Evolutionary conservation across 1,284 basidiomycete genomes (phyloP).

Genomic region (Boletellus sp.): DNA sequence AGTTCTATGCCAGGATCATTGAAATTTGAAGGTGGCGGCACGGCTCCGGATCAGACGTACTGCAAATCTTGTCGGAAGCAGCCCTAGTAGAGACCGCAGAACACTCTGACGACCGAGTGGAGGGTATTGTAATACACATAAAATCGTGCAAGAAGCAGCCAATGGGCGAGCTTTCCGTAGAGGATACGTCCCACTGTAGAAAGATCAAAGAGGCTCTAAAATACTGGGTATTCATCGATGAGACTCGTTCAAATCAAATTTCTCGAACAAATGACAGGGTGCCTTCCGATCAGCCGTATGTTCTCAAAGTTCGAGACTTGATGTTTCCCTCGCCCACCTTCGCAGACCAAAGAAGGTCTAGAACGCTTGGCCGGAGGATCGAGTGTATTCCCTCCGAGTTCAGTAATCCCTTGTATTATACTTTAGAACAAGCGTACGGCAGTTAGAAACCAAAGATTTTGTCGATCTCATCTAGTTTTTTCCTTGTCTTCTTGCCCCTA

Average conservation of each 20-base stretch:
- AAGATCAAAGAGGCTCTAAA: not conserved
- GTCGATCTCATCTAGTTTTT: constrained; percentile 31
- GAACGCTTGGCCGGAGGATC: not conserved
- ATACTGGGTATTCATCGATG: not conserved
- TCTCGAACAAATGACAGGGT: not conserved
- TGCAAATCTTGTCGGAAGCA: too few relatives aligned
- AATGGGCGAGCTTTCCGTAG: too few relatives aligned
- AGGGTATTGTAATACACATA: too few relatives aligned
- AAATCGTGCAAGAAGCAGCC: too few relatives aligned
- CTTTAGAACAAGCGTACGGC: not conserved
- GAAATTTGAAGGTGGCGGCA: too few relatives aligned
- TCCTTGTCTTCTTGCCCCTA: constrained; percentile 25
- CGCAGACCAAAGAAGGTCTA: not conserved
- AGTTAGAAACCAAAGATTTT: constrained; percentile 31
- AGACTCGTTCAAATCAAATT: not conserved
- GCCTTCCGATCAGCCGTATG: not conserved
- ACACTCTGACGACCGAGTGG: too few relatives aligned
- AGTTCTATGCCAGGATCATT: too few relatives aligned
- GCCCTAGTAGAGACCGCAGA: too few relatives aligned
- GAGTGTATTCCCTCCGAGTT: not conserved
- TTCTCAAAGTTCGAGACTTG: not conserved
- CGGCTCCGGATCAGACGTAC: too few relatives aligned
- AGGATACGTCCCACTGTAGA: not conserved
- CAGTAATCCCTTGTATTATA: not conserved
- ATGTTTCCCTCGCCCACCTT: not conserved